phyloP scores from a whole-genome alignment of 495 filamentous ascomycete genomes.

The Aspergillus kassunensis region DNA sequence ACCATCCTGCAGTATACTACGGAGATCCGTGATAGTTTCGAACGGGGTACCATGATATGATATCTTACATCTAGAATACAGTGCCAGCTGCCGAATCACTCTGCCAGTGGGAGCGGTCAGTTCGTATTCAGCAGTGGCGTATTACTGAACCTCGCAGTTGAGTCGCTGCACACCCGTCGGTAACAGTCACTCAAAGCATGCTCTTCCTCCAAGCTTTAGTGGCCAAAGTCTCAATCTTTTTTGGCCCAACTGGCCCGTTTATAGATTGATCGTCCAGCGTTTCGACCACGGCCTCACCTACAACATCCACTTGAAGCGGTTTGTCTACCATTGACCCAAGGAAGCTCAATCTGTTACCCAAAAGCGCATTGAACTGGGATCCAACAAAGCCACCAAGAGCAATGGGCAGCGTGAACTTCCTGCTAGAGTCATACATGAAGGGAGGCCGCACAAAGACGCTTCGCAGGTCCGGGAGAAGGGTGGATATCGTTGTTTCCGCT shows the following conservation, averaged over 20 bases:
- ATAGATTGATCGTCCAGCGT: slow-evolving; percentile 65
- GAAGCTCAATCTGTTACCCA: slow-evolving; percentile 67
- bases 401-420: slow-evolving; percentile 78
- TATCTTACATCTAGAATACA: slow-evolving; percentile 11
- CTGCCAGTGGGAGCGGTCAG: not conserved
- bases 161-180: not conserved
- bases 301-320: slow-evolving; percentile 78
- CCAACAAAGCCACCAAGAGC: slow-evolving; percentile 68
- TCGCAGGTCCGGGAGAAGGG: slow-evolving; percentile 68
- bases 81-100: not conserved
- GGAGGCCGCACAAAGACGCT: slow-evolving; percentile 78
- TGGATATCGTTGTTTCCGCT: slow-evolving; percentile 74
- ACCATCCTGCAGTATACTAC: slow-evolving; percentile 70
- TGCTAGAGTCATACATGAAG: slow-evolving; percentile 82
- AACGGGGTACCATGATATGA: slow-evolving; percentile 77
- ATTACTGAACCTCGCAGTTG: too few species aligned
- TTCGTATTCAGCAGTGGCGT: not conserved
- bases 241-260: slow-evolving; percentile 64
- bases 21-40: slow-evolving; percentile 96
- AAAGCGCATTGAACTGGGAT: slow-evolving; percentile 64
- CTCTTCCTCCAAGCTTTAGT: slow-evolving; percentile 73
- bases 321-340: slow-evolving; percentile 79
- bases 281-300: slow-evolving; percentile 81
- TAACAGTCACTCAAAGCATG: slow-evolving; percentile 58
- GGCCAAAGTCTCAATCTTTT: slow-evolving; percentile 68